These are phyloP conservation scores for Mycoemilia scoparia DNA, from an alignment of 192 early-diverging fungal species.

Conservation along the genomic window DNA sequence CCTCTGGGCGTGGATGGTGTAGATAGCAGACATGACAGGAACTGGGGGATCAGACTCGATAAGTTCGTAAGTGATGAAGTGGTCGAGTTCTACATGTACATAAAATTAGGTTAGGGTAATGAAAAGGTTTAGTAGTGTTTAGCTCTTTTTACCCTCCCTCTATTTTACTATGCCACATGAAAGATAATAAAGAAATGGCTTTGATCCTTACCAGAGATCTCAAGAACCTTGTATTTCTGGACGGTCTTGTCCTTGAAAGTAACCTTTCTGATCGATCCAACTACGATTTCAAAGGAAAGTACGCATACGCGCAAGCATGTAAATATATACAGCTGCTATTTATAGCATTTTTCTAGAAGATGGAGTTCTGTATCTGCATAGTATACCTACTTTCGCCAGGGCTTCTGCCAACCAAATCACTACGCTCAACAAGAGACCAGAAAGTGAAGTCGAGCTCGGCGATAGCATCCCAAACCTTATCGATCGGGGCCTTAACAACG, in stretches of 20 bases:
- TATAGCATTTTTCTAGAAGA: too few relatives aligned
- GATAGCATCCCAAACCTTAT: constrained; percentile 16
- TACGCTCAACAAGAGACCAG: constrained; percentile 25
- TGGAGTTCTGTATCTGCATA: too few relatives aligned
- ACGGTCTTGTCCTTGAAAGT: constrained; percentile 35
- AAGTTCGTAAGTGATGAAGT: constrained; percentile 35
- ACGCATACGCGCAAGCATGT: too few relatives aligned
- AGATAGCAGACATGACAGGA: constrained; percentile 31
- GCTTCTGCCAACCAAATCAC: constrained; percentile 11
- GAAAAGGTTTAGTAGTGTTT: too few relatives aligned
- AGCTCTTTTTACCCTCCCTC: too few relatives aligned
- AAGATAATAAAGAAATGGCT: neutral
- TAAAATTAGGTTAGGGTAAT: neutral
- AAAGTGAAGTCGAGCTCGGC: constrained; percentile 19
- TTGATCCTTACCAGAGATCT: constrained; percentile 22
- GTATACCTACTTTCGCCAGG: too few relatives aligned
- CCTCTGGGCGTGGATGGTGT: constrained; percentile 27
- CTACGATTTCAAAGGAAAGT: constrained; percentile 8
- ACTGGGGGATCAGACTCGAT: constrained; percentile 33
- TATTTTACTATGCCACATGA: neutral
- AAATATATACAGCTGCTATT: too few relatives aligned
- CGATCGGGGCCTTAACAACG: constrained; percentile 17
- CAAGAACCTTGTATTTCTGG: constrained; percentile 34
- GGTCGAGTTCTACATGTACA: constrained; percentile 12
- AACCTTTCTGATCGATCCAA: constrained; percentile 30